Evolutionary conservation across 495 filamentous ascomycete species (phyloP).

Genomic region (Cercophora sp.): DNA sequence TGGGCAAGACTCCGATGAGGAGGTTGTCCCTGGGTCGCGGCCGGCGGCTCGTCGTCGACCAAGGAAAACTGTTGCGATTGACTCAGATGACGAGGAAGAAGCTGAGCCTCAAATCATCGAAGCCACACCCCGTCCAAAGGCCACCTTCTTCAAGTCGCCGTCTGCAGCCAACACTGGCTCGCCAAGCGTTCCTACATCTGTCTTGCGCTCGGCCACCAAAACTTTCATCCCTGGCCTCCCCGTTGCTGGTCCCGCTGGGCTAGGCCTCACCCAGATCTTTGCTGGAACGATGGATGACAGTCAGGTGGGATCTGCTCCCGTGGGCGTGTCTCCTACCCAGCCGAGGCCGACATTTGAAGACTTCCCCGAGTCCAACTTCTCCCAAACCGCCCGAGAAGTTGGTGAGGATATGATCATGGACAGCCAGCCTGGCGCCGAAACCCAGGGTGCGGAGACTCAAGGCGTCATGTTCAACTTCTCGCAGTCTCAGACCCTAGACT

Average conservation of each 20-base stretch:
- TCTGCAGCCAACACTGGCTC: constrained; percentile 31
- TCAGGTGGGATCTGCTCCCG: constrained; percentile 29
- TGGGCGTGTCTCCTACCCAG: constrained; percentile 28
- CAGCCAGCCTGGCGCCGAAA: constrained; percentile 48
- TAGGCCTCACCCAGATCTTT: constrained; percentile 88
- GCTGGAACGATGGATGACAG: constrained; percentile 82
- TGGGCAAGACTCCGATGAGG: constrained; percentile 40
- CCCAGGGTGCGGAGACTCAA: constrained; percentile 41
- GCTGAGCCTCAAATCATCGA: constrained; percentile 50
- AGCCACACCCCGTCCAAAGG: constrained; percentile 42
- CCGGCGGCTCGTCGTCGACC: constrained; percentile 30
- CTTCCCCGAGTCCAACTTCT: constrained; percentile 49
- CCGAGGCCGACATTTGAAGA: constrained; percentile 38
- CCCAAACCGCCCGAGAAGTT: constrained; percentile 43
- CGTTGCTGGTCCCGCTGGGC: constrained; percentile 50
- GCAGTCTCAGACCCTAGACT: constrained; percentile 51
- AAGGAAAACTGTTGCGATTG: constrained; percentile 43
- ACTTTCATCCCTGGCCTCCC: constrained; percentile 58
- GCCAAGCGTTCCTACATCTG: constrained; percentile 48
- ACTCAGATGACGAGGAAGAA: constrained; percentile 66
- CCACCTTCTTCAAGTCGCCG: constrained; percentile 33
- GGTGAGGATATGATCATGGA: constrained; percentile 60
- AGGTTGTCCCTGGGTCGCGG: constrained; percentile 30
- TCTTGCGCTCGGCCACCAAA: constrained; percentile 54
- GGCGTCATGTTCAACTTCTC: constrained; percentile 48